Evolutionary conservation across 2,329 filamentous ascomycete species (phyloP), one percentile per base, ranked within the genome.

Genomic region (Colletotrichum scovillei): DNA sequence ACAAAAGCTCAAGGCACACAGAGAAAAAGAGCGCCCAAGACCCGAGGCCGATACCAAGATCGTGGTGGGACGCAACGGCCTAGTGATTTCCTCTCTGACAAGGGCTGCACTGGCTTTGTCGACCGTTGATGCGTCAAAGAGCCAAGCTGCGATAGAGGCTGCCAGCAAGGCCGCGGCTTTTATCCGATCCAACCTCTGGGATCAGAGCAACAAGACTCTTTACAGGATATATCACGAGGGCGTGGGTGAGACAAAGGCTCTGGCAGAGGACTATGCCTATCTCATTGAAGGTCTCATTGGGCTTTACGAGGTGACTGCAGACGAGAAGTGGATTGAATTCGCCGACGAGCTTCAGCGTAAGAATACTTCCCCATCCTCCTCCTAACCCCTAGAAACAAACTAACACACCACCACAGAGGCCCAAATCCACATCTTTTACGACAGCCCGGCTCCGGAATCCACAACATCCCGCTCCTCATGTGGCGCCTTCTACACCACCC

Each of bases 211-310:
- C 0, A 89, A 89, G 59, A 88, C 89, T 4, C 84, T 98, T 19
- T 94, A 92, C 79, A 90, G 95, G 63, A 90, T 96, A 55, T 97
- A 93, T 82, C 90, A 91, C 35, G 90, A 92, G 74, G 88, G 90
- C 75, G 85, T 87, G 2, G 87, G 90, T 9, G 91, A 92, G 32
- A 87, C 90, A 22, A 92, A 91, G 0, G 95, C 90, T 0, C 97
- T 98, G 82, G 94, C 96, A 1, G 97, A 98, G 78, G 97, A 99
- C 83, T 98, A 98, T 80, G 95, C 96, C 3, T 98, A 96, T 81
- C 82, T 98, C 53, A 93, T 95, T 63, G 90, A 92, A 63, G 96
- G 95, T 0, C 86, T 98, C 1, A 85, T 98, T 69, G 92, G 95
- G 76, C 88, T 98, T 32, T 97, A 97, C 80, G 92, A 96, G 80